Evolutionary conservation across 129 eudicot species (phyloP), one percentile per base, ranked within the genome.

Genomic region (Tagetes patula): DNA sequence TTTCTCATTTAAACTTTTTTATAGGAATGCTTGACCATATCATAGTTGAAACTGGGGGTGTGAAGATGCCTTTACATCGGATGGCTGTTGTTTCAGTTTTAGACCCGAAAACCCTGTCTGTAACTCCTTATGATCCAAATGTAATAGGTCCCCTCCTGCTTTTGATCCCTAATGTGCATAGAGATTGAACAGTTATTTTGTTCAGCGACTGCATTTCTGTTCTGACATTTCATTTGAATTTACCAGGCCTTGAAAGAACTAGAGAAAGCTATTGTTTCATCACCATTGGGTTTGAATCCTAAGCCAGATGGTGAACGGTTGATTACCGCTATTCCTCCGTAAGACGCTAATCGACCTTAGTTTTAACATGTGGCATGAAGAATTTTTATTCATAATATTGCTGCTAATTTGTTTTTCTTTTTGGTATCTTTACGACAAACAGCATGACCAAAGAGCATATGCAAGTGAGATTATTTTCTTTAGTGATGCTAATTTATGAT

Each of bases 11-110:
- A 46, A 30, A 76, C 32, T 38, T 13, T 43, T 73, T 49, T 77
- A 63, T 80, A 93, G 98, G 98, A 68, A 93, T 93, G 96, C 92
- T 93, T 48, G 98, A 93, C 64, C 98, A 93, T 79, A 93, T 93
- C 40, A 79, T 90, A 52, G 96, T 93, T 32, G 89, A 89, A 77
- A 77, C 85, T 7, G 78, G 84, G 10, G 98, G 98, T 73, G 84
- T 86, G 72, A 93, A 90, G 86, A 87, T 83, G 80, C 88, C 96
- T 59, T 78, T 93, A 61, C 84, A 72, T 78, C 84, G 89, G 65
- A 79, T 93, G 83, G 98, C 98, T 60, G 92, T 88, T 84, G 96
- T 93, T 67, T 90, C 98, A 8, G 96, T 93, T 61, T 71, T 89
- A 59, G 98, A 93, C 69, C 75, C 96, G 0, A 90, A 93, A 81